Percentiles rank a stretch among this genome's conserved stretches.
Conservation (phyloP, 495 filamentous ascomycete species). For the Trichoderma virens region DNA sequence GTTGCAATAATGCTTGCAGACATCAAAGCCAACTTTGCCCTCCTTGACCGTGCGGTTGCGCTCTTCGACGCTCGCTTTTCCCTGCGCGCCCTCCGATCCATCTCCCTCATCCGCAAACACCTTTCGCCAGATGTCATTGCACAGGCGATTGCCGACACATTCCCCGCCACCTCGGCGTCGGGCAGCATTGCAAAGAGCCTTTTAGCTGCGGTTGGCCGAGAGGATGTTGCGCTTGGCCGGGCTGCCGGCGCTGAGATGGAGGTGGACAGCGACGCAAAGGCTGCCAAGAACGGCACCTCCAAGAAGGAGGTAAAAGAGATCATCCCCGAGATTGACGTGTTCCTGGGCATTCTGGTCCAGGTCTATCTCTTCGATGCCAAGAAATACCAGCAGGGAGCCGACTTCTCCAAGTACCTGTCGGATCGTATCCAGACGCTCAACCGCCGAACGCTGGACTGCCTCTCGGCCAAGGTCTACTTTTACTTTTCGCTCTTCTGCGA, state of each 20-base stretch:
- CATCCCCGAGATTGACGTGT: conserved; percentile 86
- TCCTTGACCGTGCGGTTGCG: conserved; percentile 84
- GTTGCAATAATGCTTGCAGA: conserved; percentile 41
- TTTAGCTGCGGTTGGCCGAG: conserved; percentile 56
- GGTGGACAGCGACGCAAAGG: conserved; percentile 53
- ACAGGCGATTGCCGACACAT: conserved; percentile 74
- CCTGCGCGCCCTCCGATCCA: conserved; percentile 84
- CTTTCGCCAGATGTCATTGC: conserved; percentile 73
- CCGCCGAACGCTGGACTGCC: conserved; percentile 85
- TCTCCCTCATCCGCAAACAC: conserved; percentile 89
- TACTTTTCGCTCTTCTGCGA: conserved; percentile 95
- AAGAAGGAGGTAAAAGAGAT: conserved; percentile 63
- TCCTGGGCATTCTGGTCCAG: conserved; percentile 81
- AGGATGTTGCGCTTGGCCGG: conserved; percentile 50
- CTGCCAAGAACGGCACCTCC: conserved; percentile 32
- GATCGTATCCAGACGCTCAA: conserved; percentile 82
- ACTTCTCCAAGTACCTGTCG: conserved; percentile 74
- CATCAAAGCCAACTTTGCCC: conserved; percentile 85
- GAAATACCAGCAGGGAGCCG: conserved; percentile 65
- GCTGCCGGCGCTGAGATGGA: conserved; percentile 62
- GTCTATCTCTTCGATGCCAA: conserved; percentile 84
- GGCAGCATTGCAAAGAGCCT: conserved; percentile 61
- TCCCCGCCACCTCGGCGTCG: conserved; percentile 46
- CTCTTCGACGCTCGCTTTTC: conserved; percentile 94
- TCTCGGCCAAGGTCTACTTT: conserved; percentile 94